A percentile compares a stretch with the other conserved stretches of the same genome.
phyloP scores from a whole-genome alignment of 129 eudicot genomes.

The Calendula officinalis region DNA sequence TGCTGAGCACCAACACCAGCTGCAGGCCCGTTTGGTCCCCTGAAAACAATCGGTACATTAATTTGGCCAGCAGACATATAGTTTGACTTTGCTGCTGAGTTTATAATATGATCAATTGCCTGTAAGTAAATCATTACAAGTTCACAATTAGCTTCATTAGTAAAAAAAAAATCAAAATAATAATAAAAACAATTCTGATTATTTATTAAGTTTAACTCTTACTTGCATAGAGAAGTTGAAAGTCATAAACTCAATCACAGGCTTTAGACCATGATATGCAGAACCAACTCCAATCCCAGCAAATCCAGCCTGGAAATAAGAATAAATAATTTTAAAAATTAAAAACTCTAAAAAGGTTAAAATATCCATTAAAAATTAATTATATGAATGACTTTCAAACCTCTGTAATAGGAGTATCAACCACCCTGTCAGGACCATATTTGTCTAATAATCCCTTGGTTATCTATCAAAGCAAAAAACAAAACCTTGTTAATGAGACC shows the following conservation, averaged over 20 bases:
- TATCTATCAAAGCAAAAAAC: slow-evolving; percentile 36
- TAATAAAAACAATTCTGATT: not conserved
- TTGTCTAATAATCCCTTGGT: slow-evolving; percentile 75
- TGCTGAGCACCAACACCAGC: slow-evolving; percentile 99
- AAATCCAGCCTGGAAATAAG: slow-evolving; percentile 70
- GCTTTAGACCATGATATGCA: slow-evolving; percentile 66
- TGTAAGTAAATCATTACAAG: slow-evolving; percentile 31
- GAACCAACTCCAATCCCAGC: slow-evolving; percentile 86
- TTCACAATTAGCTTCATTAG: slow-evolving; percentile 5
- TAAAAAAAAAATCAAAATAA: slow-evolving; percentile 2
- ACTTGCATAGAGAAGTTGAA: slow-evolving; percentile 96
- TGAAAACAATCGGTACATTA: slow-evolving; percentile 89
- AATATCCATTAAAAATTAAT: not conserved
- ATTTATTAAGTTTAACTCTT: not conserved
- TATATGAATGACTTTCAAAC: slow-evolving; percentile 23
- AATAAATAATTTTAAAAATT: not conserved
- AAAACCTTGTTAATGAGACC: slow-evolving; percentile 6
- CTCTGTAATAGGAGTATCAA: slow-evolving; percentile 88
- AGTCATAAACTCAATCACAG: slow-evolving; percentile 81
- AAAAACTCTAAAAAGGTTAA: slow-evolving; percentile 19
- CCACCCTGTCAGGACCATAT: slow-evolving; percentile 80
- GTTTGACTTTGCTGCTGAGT: slow-evolving; percentile 98
- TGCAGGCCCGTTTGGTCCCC: slow-evolving; percentile 99
- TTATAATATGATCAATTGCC: slow-evolving; percentile 98
- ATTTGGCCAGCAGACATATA: slow-evolving; percentile 99